A percentile compares a stretch with the other conserved stretches of the same genome.
Evolutionary conservation across 2,329 filamentous ascomycete genomes (phyloP).

Genomic region (Podosphaera xanthii): DNA sequence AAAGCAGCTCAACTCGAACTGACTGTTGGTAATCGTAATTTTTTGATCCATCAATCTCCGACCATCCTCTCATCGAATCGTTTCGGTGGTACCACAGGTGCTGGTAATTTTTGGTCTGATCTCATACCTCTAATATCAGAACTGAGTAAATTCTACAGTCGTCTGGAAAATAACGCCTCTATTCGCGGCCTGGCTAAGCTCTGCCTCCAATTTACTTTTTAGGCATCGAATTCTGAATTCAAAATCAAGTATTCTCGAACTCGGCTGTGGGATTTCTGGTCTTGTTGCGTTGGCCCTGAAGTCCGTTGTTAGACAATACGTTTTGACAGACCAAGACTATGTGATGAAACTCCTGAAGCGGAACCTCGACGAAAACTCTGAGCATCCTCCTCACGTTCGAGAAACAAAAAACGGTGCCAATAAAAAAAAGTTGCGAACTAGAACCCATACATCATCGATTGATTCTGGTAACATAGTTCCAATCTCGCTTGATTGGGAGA

Average conservation of each 20-base stretch:
- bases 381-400: not conserved
- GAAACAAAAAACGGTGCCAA: slow-evolving; percentile 6
- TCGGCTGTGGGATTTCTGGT: slow-evolving; percentile 73
- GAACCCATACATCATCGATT: not conserved
- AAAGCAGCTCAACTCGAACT: slow-evolving; percentile 42
- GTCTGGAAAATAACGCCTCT: slow-evolving; percentile 79
- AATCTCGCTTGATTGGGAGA: slow-evolving; percentile 64
- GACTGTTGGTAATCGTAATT: slow-evolving; percentile 43
- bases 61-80: slow-evolving; percentile 57
- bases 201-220: slow-evolving; percentile 39
- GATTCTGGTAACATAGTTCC: slow-evolving; percentile 26
- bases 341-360: slow-evolving; percentile 52
- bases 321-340: slow-evolving; percentile 76
- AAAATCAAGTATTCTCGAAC: slow-evolving; percentile 45
- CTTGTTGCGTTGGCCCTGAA: slow-evolving; percentile 50
- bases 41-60: slow-evolving; percentile 64
- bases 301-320: slow-evolving; percentile 35
- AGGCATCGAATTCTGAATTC: slow-evolving; percentile 26
- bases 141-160: slow-evolving; percentile 25
- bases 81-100: slow-evolving; percentile 49
- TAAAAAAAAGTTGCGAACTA: not conserved
- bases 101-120: slow-evolving; percentile 22
- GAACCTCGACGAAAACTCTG: slow-evolving; percentile 45
- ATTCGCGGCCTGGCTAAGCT: slow-evolving; percentile 59
- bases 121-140: not conserved